A percentile compares a stretch with the other conserved stretches of the same genome.
These are phyloP conservation scores for Pseudocercospora fijiensis DNA, from an alignment of 2,329 filamentous ascomycete genomes.

Conservation along the genomic window DNA sequence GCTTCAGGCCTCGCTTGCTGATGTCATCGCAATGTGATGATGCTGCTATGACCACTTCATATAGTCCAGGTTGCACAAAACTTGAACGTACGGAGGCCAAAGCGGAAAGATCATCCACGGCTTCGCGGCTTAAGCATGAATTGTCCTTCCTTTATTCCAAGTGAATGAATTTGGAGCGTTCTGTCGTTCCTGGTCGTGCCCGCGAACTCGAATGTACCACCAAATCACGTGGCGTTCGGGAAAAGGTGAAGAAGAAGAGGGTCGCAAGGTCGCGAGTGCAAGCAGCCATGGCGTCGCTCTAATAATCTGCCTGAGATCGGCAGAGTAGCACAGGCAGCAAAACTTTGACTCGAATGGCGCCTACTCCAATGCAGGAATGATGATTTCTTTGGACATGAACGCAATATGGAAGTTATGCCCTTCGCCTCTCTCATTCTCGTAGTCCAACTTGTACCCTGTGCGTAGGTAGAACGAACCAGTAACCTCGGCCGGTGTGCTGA, in stretches of 20 bases:
- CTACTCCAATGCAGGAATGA: background rate
- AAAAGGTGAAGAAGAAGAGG: background rate
- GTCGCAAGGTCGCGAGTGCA: background rate
- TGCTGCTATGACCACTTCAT: slow-evolving; percentile 11
- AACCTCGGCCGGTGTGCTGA: slow-evolving; percentile 20
- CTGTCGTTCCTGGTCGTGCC: background rate
- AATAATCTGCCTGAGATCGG: no score
- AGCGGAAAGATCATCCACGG: background rate
- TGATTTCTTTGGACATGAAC: slow-evolving; percentile 18
- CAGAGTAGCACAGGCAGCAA: no score
- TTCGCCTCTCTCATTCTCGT: slow-evolving; percentile 19
- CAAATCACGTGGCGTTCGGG: background rate
- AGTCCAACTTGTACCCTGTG: slow-evolving; percentile 20
- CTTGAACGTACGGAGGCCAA: background rate
- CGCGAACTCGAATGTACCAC: background rate
- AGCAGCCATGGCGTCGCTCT: background rate
- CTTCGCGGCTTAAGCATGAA: background rate
- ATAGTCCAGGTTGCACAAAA: background rate
- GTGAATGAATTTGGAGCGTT: background rate
- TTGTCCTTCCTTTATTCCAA: background rate
- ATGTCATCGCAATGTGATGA: slow-evolving; percentile 8
- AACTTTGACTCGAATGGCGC: background rate
- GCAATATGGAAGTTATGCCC: slow-evolving; percentile 21
- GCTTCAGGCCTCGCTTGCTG: background rate
- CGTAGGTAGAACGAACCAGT: slow-evolving; percentile 19